phyloP scores from a whole-genome alignment of 1,284 basidiomycete genomes.

The Apiotrichum veenhuisii region DNA sequence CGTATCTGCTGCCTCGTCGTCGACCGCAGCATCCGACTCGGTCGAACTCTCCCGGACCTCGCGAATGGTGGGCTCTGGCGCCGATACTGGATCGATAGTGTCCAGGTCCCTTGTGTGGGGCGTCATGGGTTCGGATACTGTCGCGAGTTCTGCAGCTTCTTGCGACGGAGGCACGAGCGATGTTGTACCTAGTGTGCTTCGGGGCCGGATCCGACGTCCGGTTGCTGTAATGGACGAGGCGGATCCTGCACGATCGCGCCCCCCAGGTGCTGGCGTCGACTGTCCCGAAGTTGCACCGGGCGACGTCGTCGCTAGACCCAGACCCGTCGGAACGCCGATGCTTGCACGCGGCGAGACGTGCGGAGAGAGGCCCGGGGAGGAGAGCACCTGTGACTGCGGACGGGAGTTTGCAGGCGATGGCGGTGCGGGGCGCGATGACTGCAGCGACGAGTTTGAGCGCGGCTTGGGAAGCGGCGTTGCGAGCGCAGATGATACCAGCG shows the following conservation, averaged over 20 bases:
- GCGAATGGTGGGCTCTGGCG: neutral
- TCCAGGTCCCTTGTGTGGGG: too few species aligned
- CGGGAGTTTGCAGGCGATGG: slow-evolving; percentile 36
- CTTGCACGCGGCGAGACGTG: slow-evolving; percentile 4
- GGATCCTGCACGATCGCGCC: slow-evolving; percentile 8
- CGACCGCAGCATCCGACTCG: neutral
- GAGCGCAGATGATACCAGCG: neutral
- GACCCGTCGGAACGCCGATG: neutral
- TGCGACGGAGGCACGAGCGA: neutral
- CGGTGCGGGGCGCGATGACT: slow-evolving; percentile 39
- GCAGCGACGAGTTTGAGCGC: slow-evolving; percentile 25
- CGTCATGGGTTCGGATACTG: neutral
- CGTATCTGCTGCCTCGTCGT: neutral
- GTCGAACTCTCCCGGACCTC: neutral
- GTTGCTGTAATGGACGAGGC: neutral
- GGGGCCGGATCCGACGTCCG: slow-evolving; percentile 7
- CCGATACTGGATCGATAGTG: neutral
- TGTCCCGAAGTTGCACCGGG: neutral
- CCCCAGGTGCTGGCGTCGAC: neutral
- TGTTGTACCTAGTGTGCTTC: slow-evolving; percentile 9
- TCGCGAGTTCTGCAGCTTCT: neutral
- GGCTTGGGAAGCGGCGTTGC: slow-evolving; percentile 14
- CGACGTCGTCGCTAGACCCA: neutral
- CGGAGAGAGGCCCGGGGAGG: slow-evolving; percentile 4
- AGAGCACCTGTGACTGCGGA: slow-evolving; percentile 28